phyloP scores from a whole-genome alignment of 768 basidiomycete species.

The Agrocybe pediades region DNA sequence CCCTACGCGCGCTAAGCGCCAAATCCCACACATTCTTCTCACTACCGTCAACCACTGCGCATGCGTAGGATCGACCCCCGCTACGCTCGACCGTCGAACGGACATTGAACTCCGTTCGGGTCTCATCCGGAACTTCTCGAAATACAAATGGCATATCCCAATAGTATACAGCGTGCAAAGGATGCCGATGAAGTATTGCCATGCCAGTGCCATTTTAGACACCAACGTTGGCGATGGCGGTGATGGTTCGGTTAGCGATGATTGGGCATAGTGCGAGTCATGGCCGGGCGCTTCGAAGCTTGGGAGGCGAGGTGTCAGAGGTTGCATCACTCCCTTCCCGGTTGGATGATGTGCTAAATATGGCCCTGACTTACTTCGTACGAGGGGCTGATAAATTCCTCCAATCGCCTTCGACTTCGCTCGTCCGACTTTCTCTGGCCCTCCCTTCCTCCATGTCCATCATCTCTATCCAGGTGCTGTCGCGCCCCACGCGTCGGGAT shows the following conservation, averaged over 20 bases:
- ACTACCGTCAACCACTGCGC: constrained; percentile 6
- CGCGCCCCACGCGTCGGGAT: neutral
- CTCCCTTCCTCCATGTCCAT: neutral
- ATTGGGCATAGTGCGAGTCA: neutral
- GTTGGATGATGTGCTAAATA: neutral
- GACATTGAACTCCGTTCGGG: neutral
- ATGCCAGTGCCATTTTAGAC: neutral
- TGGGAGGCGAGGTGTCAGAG: too few relatives aligned
- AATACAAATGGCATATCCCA: neutral
- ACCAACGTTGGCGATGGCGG: neutral
- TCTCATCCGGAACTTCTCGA: neutral
- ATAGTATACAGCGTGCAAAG: neutral
- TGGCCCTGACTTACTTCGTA: neutral
- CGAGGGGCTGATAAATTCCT: too few relatives aligned
- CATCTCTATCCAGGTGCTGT: neutral
- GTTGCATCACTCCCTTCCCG: neutral
- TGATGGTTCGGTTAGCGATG: neutral
- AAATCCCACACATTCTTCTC: constrained; percentile 4
- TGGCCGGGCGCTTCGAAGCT: neutral
- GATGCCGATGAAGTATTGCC: neutral
- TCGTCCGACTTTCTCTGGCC: neutral
- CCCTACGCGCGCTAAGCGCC: constrained; percentile 10
- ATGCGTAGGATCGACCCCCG: neutral
- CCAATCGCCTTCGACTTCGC: neutral
- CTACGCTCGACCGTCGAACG: neutral